Conservation (phyloP, 495 filamentous ascomycete species). For the Letharia lupina region DNA sequence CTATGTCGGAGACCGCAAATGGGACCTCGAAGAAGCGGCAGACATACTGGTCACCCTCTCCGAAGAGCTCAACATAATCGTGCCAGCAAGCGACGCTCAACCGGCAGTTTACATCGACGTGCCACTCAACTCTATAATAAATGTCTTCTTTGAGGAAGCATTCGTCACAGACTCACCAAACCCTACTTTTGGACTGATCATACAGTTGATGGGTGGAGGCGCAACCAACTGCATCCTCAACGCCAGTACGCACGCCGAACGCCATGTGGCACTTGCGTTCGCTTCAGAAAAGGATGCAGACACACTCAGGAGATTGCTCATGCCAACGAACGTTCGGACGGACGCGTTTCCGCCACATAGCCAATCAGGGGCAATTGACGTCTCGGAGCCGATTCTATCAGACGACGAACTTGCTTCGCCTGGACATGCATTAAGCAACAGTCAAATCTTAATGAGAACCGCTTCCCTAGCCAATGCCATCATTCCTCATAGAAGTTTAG, state of each 20-base stretch:
- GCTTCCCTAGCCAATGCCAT: background rate
- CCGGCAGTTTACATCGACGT: constrained; percentile 23
- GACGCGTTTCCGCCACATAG: too few relatives aligned
- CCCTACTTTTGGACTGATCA: background rate
- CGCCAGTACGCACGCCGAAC: background rate
- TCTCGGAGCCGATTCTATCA: background rate
- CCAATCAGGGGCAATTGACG: background rate
- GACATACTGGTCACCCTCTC: constrained; percentile 21
- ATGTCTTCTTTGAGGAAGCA: background rate
- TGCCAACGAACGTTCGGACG: background rate
- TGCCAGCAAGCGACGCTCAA: constrained; percentile 12
- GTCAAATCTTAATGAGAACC: background rate
- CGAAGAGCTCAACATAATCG: constrained; percentile 19
- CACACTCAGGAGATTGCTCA: background rate
- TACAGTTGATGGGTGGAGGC: background rate
- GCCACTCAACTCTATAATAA: constrained; percentile 10
- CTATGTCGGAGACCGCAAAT: constrained; percentile 1
- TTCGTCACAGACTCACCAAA: background rate
- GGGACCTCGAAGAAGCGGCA: constrained; percentile 6
- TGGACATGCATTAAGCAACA: background rate
- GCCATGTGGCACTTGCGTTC: background rate
- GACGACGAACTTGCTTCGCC: background rate
- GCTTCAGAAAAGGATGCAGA: constrained; percentile 1
- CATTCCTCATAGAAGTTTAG: background rate
- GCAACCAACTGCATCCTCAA: constrained; percentile 6